A percentile compares a stretch with the other conserved stretches of the same genome.
phyloP scores from a whole-genome alignment of 83 land plant species.

The Thuja plicata region DNA sequence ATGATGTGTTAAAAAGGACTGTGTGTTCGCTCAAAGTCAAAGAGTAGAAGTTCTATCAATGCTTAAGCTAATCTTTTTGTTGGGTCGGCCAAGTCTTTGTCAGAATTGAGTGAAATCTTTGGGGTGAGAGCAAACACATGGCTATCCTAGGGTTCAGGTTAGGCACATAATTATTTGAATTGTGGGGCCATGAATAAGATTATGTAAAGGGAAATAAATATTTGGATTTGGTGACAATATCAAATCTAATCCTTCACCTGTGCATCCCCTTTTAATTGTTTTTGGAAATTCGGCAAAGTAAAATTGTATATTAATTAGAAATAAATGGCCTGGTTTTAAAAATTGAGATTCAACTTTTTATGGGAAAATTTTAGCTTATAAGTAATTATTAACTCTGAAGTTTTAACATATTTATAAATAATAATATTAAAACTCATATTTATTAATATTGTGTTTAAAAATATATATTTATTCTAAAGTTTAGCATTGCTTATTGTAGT shows the following conservation, averaged over 20 bases:
- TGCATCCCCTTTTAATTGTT: neutral
- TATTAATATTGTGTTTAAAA: too few species aligned
- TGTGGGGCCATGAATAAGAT: neutral
- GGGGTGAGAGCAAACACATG: neutral
- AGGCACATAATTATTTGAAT: neutral
- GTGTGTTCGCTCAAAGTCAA: neutral
- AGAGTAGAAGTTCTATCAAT: conserved; percentile 2
- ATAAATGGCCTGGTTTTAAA: too few species aligned
- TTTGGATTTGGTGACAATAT: neutral
- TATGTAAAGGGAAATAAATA: neutral
- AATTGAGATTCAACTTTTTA: too few species aligned
- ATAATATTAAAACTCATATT: too few species aligned
- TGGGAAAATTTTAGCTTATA: too few species aligned
- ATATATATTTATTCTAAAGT: too few species aligned
- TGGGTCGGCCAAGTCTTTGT: neutral
- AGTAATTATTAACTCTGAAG: too few species aligned
- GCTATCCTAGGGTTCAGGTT: neutral
- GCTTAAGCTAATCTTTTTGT: neutral
- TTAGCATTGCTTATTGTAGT: too few species aligned
- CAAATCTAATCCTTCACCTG: neutral
- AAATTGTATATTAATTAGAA: too few species aligned
- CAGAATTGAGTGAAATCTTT: neutral
- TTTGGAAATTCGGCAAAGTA: too few species aligned
- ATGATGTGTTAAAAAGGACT: neutral
- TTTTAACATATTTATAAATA: too few species aligned